Percentiles rank a stretch among this genome's conserved stretches.
phyloP scores from a whole-genome alignment of 306 rosid genomes.

The Prunus fruticosa region DNA sequence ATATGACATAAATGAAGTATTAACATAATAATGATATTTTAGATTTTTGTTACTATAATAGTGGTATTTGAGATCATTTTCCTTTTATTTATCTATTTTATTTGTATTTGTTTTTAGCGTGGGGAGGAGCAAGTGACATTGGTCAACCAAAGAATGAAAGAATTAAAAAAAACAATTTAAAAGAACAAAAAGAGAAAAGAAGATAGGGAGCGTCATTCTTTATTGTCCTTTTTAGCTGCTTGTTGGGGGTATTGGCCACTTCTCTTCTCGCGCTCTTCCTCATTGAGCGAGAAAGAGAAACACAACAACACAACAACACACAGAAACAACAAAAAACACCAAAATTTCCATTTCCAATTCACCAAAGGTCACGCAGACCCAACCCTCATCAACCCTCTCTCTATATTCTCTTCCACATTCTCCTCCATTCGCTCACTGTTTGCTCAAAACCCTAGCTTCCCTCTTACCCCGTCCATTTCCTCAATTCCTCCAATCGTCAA shows the following conservation, averaged over 20 bases:
- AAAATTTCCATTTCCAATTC: background rate
- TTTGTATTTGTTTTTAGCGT: background rate
- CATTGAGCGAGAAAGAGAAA: conserved; percentile 23
- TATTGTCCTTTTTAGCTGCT: background rate
- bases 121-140: background rate
- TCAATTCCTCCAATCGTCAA: background rate
- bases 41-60: too few species aligned
- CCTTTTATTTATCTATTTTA: too few species aligned
- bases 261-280: conserved; percentile 29
- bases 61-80: too few species aligned
- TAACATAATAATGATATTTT: too few species aligned
- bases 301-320: background rate
- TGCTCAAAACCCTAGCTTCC: conserved; percentile 15
- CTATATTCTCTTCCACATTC: background rate
- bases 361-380: background rate
- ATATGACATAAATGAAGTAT: too few species aligned
- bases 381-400: background rate
- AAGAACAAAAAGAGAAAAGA: background rate
- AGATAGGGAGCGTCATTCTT: background rate
- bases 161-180: background rate
- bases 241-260: background rate
- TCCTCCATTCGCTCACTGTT: background rate
- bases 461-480: background rate
- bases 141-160: background rate
- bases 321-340: background rate